A percentile compares a stretch with the other conserved stretches of the same genome.
Evolutionary conservation across 129 eudicot genomes (phyloP).

Genomic region (Escallonia herrerae): DNA sequence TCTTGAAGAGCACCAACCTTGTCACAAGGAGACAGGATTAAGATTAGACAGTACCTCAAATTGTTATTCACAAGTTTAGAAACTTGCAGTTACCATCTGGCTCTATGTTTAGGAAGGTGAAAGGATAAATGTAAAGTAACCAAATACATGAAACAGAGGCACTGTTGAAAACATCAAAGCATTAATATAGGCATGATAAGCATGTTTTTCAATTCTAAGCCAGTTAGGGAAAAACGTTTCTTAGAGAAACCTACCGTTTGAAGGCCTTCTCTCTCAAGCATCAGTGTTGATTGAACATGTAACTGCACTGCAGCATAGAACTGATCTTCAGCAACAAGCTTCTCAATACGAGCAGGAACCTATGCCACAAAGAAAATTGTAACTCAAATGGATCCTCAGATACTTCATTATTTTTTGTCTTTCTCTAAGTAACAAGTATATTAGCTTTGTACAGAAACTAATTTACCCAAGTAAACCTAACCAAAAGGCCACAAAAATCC

Average conservation of each 20-base stretch:
- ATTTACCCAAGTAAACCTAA: too few species aligned
- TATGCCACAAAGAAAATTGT: conserved; percentile 23
- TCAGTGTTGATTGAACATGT: conserved; percentile 86
- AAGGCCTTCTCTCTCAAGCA: conserved; percentile 99
- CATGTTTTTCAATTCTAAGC: conserved; percentile 4
- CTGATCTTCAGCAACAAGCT: conserved; percentile 86
- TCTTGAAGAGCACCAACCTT: conserved; percentile 99
- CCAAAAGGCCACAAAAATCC: too few species aligned
- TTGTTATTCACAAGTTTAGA: background rate
- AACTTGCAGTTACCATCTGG: conserved; percentile 5
- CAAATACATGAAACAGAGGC: conserved; percentile 2
- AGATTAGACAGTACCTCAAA: conserved; percentile 6
- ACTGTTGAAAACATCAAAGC: background rate
- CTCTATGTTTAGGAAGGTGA: conserved; percentile 1
- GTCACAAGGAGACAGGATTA: conserved; percentile 15
- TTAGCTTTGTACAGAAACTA: too few species aligned
- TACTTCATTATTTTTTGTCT: too few species aligned
- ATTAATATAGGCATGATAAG: background rate
- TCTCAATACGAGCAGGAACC: conserved; percentile 95
- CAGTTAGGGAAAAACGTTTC: background rate
- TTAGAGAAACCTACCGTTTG: conserved; percentile 59
- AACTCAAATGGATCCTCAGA: conserved; percentile 8
- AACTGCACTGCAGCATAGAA: conserved; percentile 89
- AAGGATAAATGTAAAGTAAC: conserved; percentile 10
- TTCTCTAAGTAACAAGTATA: too few species aligned